Base-by-base conservation (phyloP, 2,329 filamentous ascomycete species). In the Alternaria ethzedia region DNA sequence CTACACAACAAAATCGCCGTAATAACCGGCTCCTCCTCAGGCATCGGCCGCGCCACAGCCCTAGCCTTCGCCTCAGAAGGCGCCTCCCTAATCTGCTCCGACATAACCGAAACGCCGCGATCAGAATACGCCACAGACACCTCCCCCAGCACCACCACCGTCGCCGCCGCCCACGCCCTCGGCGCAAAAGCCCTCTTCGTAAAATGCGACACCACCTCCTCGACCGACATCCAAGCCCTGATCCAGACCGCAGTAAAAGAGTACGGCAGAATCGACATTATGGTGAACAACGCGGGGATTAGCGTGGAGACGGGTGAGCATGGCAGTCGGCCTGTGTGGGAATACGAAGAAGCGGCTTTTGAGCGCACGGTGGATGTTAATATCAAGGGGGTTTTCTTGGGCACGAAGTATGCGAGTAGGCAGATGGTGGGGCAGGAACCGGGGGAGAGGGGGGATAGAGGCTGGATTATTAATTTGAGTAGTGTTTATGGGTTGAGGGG, bases 391-490 rank as follows among this genome's bases (percentile, higher is more conserved):
- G 81, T 82, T 0, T 83, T 82, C 54, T 67, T 79, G 0, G 81
- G 81, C 0, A 82, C 76, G 60, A 87, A 86, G 54, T 84, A 83
- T 64, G 82, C 82, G 2, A 73, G 79, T 2, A 59, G 63, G 1
- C 85, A 86, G 64, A 87, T 88, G 84, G 73, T 86, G 11, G 75
- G 76, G 7, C 86, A 88, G 64, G 75, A 81, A 0, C 79, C 77
- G 0, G 72, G 78, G 5, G 23, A 66, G 20, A 69, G 46, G 26
- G 74, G 74, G 12, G 75, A 79, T 57, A 75, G 86, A 30, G 87
- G 86, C 4, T 79, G 80, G 68, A 88, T 89, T 67, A 79, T 88
- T 63, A 89, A 89, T 69, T 75, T 87, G 2, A 79, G 85, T 0
- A 85, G 82, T 58, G 83, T 88, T 67, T 82, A 82, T 49, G 85